These are phyloP conservation scores for Podospora fimiseda DNA, from an alignment of 495 filamentous ascomycete genomes.

Conservation along the genomic window DNA sequence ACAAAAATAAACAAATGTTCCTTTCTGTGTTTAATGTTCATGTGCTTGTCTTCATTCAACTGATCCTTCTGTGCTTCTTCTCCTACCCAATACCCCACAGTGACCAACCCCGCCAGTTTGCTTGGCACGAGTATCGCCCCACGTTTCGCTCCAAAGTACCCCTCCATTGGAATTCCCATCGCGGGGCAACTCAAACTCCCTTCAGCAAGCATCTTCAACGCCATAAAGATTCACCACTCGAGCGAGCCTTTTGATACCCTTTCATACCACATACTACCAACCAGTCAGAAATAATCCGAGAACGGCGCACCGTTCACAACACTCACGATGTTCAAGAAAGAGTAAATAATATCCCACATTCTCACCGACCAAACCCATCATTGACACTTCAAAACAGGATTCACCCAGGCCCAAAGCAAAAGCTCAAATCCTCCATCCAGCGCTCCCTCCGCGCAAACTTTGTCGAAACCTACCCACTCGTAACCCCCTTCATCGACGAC, in stretches of 20 bases:
- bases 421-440: slow-evolving; percentile 95
- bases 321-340: slow-evolving; percentile 82
- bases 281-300: neutral
- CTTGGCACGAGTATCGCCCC: neutral
- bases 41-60: neutral
- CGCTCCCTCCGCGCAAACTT: slow-evolving; percentile 76
- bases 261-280: neutral
- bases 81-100: neutral
- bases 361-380: neutral
- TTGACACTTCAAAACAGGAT: slow-evolving; percentile 45
- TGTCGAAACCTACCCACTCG: slow-evolving; percentile 75
- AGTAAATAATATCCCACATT: slow-evolving; percentile 43
- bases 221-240: neutral
- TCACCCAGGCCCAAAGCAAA: slow-evolving; percentile 72
- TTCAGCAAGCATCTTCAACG: neutral
- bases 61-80: too few relatives aligned
- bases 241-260: neutral
- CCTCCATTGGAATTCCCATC: slow-evolving; percentile 18
- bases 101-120: neutral
- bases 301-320: slow-evolving; percentile 5
- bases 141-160: slow-evolving; percentile 3
- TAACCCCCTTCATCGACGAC: slow-evolving; percentile 86
- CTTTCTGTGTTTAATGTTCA: neutral
- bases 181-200: slow-evolving; percentile 19
- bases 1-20: too few relatives aligned